A percentile compares a stretch with the other conserved stretches of the same genome.
Evolutionary conservation across 2,329 filamentous ascomycete genomes (phyloP).

Genomic region (Colletotrichum horii): DNA sequence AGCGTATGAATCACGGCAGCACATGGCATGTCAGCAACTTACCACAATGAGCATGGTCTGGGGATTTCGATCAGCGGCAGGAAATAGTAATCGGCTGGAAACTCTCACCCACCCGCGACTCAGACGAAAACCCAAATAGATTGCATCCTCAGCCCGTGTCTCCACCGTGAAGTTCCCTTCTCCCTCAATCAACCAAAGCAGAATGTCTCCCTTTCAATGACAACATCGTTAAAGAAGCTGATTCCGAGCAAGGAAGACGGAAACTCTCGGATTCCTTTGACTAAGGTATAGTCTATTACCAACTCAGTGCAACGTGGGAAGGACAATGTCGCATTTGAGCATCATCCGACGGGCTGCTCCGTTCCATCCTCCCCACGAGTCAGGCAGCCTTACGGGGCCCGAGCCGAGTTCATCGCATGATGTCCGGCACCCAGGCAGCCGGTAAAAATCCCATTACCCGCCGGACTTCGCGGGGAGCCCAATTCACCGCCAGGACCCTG

Average conservation of each 20-base stretch:
- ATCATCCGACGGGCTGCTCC: not conserved
- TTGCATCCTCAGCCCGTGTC: not conserved
- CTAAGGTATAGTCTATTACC: not conserved
- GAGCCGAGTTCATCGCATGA: not conserved
- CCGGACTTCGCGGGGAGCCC: not conserved
- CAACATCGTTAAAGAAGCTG: not conserved
- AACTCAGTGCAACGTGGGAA: not conserved
- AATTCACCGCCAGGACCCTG: not conserved
- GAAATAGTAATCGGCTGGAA: not conserved
- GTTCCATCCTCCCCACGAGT: not conserved
- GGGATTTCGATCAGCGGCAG: not conserved
- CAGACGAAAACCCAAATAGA: not conserved
- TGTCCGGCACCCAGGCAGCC: not conserved
- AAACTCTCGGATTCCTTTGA: not conserved
- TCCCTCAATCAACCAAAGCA: accelerated
- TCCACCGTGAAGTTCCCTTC: not conserved
- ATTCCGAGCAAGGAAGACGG: not conserved
- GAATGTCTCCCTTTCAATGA: not conserved
- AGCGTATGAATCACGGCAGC: too few relatives aligned
- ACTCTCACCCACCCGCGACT: not conserved
- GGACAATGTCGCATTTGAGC: not conserved
- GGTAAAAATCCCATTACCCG: not conserved
- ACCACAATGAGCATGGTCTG: accelerated
- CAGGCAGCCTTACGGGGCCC: not conserved
- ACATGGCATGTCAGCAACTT: too few relatives aligned